Conservation (phyloP, 2,329 filamentous ascomycete species). For the Curvularia verruculosa region DNA sequence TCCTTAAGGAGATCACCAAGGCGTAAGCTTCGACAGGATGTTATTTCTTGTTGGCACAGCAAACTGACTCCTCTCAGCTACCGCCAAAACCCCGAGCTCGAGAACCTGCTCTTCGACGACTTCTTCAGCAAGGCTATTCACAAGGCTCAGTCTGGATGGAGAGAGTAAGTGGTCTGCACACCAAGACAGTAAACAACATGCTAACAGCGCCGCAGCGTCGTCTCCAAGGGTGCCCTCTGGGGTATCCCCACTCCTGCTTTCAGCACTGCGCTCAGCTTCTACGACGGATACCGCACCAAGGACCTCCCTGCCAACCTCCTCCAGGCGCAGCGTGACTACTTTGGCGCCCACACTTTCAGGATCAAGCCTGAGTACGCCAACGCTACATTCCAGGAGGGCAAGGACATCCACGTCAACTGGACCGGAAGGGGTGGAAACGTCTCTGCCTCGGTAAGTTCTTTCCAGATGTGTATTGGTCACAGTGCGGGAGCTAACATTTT, state of each 20-base stretch:
- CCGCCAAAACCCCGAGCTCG: slow-evolving; percentile 89
- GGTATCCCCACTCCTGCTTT: slow-evolving; percentile 97
- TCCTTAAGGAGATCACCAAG: slow-evolving; percentile 98
- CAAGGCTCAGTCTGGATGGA: slow-evolving; percentile 73
- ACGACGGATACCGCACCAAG: slow-evolving; percentile 97
- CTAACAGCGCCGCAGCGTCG: slow-evolving; percentile 67
- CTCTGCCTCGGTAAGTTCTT: slow-evolving; percentile 69
- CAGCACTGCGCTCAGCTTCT: slow-evolving; percentile 97
- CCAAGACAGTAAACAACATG: neutral
- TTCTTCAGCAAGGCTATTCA: slow-evolving; percentile 99
- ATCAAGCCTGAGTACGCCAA: slow-evolving; percentile 60
- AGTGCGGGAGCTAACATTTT: slow-evolving; percentile 3
- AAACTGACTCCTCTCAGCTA: slow-evolving; percentile 48
- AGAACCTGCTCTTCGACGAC: slow-evolving; percentile 98
- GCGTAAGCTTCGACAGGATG: slow-evolving; percentile 55
- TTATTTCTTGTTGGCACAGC: neutral
- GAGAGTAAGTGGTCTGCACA: slow-evolving; percentile 39
- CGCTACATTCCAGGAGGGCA: slow-evolving; percentile 79
- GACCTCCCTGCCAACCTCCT: slow-evolving; percentile 97
- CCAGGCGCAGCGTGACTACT: slow-evolving; percentile 99
- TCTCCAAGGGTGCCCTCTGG: slow-evolving; percentile 89
- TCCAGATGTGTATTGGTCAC: neutral
- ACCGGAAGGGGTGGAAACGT: slow-evolving; percentile 97
- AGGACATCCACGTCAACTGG: slow-evolving; percentile 99
- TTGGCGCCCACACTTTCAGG: slow-evolving; percentile 69